Percentiles rank a stretch among this genome's conserved stretches.
phyloP scores from a whole-genome alignment of 2,329 filamentous ascomycete species.

The Microcera coccophila region DNA sequence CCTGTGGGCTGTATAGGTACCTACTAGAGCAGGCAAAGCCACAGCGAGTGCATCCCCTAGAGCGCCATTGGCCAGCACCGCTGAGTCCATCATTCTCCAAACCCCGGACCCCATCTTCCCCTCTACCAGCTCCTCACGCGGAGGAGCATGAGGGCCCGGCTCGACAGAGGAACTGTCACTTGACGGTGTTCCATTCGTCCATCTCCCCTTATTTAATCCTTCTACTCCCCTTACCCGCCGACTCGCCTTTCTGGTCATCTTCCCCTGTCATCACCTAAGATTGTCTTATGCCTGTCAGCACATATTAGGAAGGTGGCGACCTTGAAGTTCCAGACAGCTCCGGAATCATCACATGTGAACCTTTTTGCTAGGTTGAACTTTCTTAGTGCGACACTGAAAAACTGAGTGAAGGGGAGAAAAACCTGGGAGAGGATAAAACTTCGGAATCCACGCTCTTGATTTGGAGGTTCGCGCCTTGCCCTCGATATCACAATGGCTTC shows the following conservation, averaged over 20 bases:
- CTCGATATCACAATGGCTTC: constrained; percentile 24
- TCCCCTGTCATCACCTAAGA: background rate
- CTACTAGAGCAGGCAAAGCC: background rate
- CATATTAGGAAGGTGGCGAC: background rate
- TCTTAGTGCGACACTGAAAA: too few relatives aligned
- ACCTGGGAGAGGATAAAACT: background rate
- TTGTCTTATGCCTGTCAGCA: background rate
- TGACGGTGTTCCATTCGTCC: constrained; percentile 11
- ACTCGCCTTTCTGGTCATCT: background rate
- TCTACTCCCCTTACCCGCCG: constrained; percentile 3
- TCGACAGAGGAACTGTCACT: constrained; percentile 21
- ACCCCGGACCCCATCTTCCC: constrained; percentile 1
- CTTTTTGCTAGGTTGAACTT: too few relatives aligned
- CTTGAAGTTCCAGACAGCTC: too few relatives aligned
- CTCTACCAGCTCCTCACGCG: background rate
- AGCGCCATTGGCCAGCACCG: constrained; percentile 8
- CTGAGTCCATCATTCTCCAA: background rate
- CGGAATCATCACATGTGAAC: too few relatives aligned
- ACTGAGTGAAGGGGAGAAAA: too few relatives aligned
- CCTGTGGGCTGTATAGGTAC: too few relatives aligned
- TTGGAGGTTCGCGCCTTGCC: background rate
- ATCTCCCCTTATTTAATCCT: background rate
- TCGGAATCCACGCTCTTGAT: background rate
- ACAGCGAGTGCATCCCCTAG: constrained; percentile 4
- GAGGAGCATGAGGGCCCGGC: constrained; percentile 8